These are phyloP conservation scores for Monosporascus sp. DNA, from an alignment of 2,329 filamentous ascomycete species.

Conservation along the genomic window DNA sequence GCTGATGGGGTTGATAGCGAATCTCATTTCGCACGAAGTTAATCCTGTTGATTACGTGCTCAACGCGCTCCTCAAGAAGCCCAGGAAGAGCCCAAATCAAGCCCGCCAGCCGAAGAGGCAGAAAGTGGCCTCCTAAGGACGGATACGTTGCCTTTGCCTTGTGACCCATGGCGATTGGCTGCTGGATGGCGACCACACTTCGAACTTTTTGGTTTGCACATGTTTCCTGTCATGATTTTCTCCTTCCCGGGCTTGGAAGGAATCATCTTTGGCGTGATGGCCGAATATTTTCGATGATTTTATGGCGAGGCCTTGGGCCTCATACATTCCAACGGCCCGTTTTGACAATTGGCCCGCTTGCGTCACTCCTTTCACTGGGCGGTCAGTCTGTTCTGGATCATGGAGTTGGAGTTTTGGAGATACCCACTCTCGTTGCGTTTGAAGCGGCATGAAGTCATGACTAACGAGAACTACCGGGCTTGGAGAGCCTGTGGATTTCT, in stretches of 20 bases:
- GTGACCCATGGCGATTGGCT: not conserved
- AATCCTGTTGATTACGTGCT: not conserved
- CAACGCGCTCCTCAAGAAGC: not conserved
- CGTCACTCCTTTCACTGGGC: not conserved
- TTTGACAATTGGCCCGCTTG: too few species aligned
- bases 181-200: not conserved
- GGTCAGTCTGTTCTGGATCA: not conserved
- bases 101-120: not conserved
- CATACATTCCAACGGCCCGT: too few species aligned
- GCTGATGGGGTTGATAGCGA: not conserved
- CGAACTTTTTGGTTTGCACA: not conserved
- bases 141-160: not conserved
- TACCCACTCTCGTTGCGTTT: not conserved
- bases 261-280: too few species aligned
- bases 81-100: not conserved
- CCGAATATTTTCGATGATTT: too few species aligned
- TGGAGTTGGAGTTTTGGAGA: not conserved
- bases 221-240: too few species aligned
- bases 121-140: not conserved
- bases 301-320: too few species aligned
- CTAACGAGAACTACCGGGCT: not conserved
- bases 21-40: not conserved
- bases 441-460: not conserved
- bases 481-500: not conserved
- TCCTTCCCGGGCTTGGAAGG: too few species aligned